These are phyloP conservation scores for Phaffia tasmanica DNA, from an alignment of 768 basidiomycete genomes.

Conservation along the genomic window DNA sequence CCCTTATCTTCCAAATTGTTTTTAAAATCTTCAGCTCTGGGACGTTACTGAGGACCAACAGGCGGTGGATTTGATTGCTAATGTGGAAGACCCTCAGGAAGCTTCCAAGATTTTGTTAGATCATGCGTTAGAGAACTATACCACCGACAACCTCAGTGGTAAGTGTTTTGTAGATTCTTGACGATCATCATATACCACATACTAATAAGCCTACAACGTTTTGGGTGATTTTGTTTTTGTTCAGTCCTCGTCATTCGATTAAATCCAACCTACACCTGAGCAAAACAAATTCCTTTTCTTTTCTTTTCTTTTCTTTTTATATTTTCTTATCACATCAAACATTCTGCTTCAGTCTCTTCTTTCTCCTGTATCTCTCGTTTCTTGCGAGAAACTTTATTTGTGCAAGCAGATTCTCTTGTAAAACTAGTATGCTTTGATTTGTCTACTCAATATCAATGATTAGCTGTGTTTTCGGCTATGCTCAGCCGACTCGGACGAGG, in stretches of 20 bases:
- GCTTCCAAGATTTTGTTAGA: constrained; percentile 66
- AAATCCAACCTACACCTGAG: background rate
- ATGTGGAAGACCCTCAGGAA: constrained; percentile 59
- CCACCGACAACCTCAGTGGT: constrained; percentile 84
- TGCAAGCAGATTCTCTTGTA: too few relatives aligned
- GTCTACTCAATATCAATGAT: too few relatives aligned
- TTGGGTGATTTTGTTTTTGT: background rate
- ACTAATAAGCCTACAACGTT: background rate
- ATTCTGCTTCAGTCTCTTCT: too few relatives aligned
- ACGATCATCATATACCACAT: background rate
- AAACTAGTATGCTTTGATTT: too few relatives aligned
- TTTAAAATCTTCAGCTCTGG: constrained; percentile 61
- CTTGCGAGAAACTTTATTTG: too few relatives aligned
- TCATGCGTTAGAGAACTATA: constrained; percentile 75
- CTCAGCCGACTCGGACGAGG: too few relatives aligned
- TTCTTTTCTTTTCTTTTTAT: too few relatives aligned
- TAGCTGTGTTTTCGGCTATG: too few relatives aligned
- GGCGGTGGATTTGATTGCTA: constrained; percentile 71
- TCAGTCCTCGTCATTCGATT: constrained; percentile 19
- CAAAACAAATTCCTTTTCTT: background rate
- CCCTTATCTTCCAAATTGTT: background rate
- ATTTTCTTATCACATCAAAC: too few relatives aligned
- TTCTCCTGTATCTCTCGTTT: too few relatives aligned
- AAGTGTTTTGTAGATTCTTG: background rate
- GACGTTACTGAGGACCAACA: constrained; percentile 85